Percentiles rank a stretch among this genome's conserved stretches.
Evolutionary conservation across 352 stramenopile genomes (phyloP).

Genomic region (Proteromonas lacertae): DNA sequence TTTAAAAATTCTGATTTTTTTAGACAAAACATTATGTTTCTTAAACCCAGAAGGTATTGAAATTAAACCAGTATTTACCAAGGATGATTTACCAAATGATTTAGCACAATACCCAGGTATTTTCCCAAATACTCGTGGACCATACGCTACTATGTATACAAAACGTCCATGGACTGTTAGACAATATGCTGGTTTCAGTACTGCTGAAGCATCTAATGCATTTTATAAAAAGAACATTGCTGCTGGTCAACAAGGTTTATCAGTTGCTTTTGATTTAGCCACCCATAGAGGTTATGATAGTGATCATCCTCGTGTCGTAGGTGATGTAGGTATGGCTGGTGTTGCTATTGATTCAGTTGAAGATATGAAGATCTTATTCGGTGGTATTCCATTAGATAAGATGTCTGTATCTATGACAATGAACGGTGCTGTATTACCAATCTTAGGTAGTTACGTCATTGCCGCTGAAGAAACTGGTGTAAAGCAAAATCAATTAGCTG

Average conservation of each 20-base stretch:
- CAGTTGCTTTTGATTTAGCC: conserved; percentile 76
- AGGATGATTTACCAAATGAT: too few species aligned
- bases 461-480: conserved; percentile 72
- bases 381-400: conserved; percentile 67
- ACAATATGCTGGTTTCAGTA: conserved; percentile 76
- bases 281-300: conserved; percentile 88
- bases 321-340: conserved; percentile 82
- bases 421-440: conserved; percentile 77
- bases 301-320: conserved; percentile 59
- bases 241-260: conserved; percentile 59
- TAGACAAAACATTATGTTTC: too few species aligned
- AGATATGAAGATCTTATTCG: conserved; percentile 86
- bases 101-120: conserved; percentile 27
- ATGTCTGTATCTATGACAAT: conserved; percentile 87
- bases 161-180: conserved; percentile 11
- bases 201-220: conserved; percentile 71
- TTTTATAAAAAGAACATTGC: conserved; percentile 73
- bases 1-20: too few species aligned
- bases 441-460: conserved; percentile 79
- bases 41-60: conserved; percentile 56
- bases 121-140: conserved; percentile 57
- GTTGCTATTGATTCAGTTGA: conserved; percentile 75
- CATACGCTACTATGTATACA: conserved; percentile 87
- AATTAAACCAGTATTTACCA: conserved; percentile 73
- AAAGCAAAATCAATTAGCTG: conserved; percentile 33